Conservation (phyloP, 2,329 filamentous ascomycete species). For the Fusarium transvaalense region DNA sequence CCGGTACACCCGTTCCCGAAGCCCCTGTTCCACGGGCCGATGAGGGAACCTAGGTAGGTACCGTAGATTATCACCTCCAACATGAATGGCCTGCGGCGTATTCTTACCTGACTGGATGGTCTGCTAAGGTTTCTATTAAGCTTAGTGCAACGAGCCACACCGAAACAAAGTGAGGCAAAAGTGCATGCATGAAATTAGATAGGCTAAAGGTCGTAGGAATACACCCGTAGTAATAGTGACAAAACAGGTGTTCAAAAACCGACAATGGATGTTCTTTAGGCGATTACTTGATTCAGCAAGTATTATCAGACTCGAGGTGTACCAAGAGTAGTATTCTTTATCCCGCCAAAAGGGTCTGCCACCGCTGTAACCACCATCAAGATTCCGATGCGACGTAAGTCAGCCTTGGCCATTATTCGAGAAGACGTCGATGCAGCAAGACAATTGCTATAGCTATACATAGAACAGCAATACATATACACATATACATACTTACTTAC, state of each 20-base stretch:
- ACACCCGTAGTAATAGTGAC: not conserved
- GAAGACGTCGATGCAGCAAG: slow-evolving; percentile 9
- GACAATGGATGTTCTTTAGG: not conserved
- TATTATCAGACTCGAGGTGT: not conserved
- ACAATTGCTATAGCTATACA: not conserved
- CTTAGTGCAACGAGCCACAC: slow-evolving; percentile 16
- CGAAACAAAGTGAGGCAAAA: slow-evolving; percentile 2
- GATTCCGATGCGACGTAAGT: slow-evolving; percentile 1
- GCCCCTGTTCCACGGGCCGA: slow-evolving; percentile 18
- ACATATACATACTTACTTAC: not conserved
- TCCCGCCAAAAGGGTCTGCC: not conserved
- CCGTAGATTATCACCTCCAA: slow-evolving; percentile 5
- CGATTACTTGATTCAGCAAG: not conserved
- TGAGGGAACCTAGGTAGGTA: slow-evolving; percentile 2
- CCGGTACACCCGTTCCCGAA: not conserved
- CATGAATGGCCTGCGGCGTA: slow-evolving; percentile 17
- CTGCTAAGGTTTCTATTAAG: slow-evolving; percentile 22
- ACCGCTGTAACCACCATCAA: not conserved
- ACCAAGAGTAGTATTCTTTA: not conserved
- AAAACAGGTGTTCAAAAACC: no score
- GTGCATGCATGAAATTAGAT: not conserved
- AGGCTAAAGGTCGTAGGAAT: not conserved
- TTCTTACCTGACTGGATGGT: slow-evolving; percentile 9
- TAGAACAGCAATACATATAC: not conserved
- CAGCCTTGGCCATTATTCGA: slow-evolving; percentile 1